phyloP scores from a whole-genome alignment of 441 rosid species.

The Rhodomyrtus psidioides region DNA sequence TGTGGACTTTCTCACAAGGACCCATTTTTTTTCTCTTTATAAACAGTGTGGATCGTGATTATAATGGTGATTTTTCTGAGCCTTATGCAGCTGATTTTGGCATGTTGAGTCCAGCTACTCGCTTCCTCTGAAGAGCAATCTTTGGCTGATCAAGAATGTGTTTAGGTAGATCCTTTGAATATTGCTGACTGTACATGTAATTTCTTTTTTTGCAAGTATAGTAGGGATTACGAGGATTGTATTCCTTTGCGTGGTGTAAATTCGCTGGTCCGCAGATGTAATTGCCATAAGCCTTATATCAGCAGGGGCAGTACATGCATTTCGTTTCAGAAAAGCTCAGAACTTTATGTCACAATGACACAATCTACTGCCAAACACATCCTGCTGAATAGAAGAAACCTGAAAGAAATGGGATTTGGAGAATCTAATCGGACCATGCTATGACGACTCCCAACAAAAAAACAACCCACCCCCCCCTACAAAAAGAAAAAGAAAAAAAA shows the following conservation, averaged over 20 bases:
- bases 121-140: not conserved
- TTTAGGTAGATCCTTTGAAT: not conserved
- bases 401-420: no score
- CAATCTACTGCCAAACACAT: not conserved
- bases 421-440: no score
- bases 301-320: not conserved
- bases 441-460: no score
- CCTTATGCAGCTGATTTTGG: slow-evolving; percentile 34
- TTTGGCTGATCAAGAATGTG: not conserved
- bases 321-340: not conserved
- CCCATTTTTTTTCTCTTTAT: slow-evolving; percentile 6
- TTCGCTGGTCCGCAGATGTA: not conserved
- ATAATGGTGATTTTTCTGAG: slow-evolving; percentile 26
- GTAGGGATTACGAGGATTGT: not conserved
- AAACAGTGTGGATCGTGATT: slow-evolving; percentile 38
- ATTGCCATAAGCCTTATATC: not conserved
- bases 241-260: not conserved
- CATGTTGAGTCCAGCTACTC: not conserved
- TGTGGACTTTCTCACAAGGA: slow-evolving; percentile 6
- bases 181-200: not conserved
- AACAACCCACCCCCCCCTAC: no score
- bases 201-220: not conserved
- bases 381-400: not conserved
- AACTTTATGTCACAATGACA: not conserved
- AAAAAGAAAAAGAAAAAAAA: no score